phyloP scores from a whole-genome alignment of 371 early-diverging fungal genomes.

The Rhizoclosmatium hyalinum region DNA sequence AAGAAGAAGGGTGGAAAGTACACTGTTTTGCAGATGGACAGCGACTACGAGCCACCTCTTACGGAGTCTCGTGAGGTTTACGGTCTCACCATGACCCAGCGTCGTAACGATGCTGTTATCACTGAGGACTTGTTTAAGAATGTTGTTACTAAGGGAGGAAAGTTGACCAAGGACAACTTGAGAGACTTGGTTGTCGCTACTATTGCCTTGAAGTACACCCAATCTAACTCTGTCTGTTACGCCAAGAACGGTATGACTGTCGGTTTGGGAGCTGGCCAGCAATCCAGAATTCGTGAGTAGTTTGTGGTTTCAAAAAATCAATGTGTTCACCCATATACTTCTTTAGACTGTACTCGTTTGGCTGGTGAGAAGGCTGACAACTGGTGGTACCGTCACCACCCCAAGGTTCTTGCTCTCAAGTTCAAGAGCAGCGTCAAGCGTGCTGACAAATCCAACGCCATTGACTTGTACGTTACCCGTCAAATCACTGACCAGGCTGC shows the following conservation, averaged over 20 bases:
- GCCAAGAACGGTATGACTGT: conserved; percentile 98
- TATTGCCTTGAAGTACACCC: conserved; percentile 97
- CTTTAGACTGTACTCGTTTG: conserved; percentile 75
- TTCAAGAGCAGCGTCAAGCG: conserved; percentile 91
- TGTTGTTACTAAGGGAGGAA: conserved; percentile 80
- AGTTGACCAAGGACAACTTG: conserved; percentile 72
- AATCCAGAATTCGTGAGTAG: conserved; percentile 84
- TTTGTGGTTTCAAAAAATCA: not conserved
- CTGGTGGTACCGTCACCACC: conserved; percentile 97
- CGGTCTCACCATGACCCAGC: conserved; percentile 89
- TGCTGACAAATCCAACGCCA: conserved; percentile 95
- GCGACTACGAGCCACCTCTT: conserved; percentile 81
- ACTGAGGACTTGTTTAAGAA: conserved; percentile 77
- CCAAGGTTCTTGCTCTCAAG: conserved; percentile 77
- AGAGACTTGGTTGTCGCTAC: conserved; percentile 94
- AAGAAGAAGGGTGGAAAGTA: conserved; percentile 98
- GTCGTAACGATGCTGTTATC: conserved; percentile 85
- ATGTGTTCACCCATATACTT: not conserved
- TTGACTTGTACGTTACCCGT: conserved; percentile 89
- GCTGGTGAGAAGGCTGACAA: conserved; percentile 99
- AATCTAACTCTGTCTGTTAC: conserved; percentile 97
- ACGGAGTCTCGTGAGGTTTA: conserved; percentile 93
- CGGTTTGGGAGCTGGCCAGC: conserved; percentile 98
- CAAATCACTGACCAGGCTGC: conserved; percentile 84
- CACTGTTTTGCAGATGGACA: conserved; percentile 92